A percentile compares a stretch with the other conserved stretches of the same genome.
phyloP scores from a whole-genome alignment of 495 filamentous ascomycete genomes.

The Hyaloscypha finlandica region DNA sequence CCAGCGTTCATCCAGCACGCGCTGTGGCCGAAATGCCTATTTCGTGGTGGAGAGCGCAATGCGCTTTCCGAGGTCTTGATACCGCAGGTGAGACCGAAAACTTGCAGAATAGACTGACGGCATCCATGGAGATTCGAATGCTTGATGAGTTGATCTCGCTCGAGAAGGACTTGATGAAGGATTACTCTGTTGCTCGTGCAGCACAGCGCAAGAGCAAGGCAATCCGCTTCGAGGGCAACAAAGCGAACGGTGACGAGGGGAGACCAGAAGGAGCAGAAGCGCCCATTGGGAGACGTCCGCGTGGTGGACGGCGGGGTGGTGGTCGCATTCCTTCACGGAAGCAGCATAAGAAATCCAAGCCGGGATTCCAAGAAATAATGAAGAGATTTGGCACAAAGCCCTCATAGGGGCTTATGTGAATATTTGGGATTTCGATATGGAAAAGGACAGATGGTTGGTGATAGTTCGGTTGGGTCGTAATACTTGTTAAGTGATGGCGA shows the following conservation, averaged over 20 bases:
- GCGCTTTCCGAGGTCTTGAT: not conserved
- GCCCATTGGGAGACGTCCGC: not conserved
- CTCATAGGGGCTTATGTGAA: not conserved
- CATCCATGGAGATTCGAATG: too few relatives aligned
- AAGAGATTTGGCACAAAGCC: not conserved
- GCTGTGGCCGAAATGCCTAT: not conserved
- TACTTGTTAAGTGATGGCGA: too few relatives aligned
- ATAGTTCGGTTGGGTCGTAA: too few relatives aligned
- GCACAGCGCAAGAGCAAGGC: not conserved
- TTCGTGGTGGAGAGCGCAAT: slow-evolving; percentile 1
- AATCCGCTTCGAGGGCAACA: not conserved
- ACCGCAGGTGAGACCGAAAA: not conserved
- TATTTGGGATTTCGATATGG: too few relatives aligned
- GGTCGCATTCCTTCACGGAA: not conserved
- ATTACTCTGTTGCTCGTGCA: too few relatives aligned
- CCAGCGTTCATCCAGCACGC: not conserved
- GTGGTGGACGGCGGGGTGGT: not conserved
- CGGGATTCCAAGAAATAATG: not conserved
- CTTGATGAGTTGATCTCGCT: too few relatives aligned
- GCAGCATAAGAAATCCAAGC: not conserved
- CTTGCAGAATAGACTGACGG: not conserved
- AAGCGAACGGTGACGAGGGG: too few relatives aligned
- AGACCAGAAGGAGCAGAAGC: not conserved
- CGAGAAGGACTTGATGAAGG: too few relatives aligned
- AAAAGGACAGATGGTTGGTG: too few relatives aligned